Percentiles rank a stretch among this genome's conserved stretches.
Conservation (phyloP, 108 stramenopile genomes). For the Pseudonitzschia pungens region DNA sequence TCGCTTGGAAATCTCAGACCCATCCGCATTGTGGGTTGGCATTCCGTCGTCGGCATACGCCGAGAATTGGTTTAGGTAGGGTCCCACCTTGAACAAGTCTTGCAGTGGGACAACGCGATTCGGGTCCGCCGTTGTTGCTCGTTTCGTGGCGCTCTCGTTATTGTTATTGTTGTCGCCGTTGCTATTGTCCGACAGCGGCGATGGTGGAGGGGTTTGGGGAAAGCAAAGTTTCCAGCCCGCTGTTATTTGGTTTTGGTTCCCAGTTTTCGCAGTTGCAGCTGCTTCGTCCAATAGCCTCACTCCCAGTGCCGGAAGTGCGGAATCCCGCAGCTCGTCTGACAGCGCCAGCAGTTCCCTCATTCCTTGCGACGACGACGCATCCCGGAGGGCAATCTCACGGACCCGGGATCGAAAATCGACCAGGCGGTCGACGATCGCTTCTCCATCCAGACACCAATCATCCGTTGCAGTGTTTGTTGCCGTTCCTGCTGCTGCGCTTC, state of each 20-base stretch:
- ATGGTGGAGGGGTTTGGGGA: slow-evolving; percentile 8
- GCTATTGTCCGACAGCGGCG: too few species aligned
- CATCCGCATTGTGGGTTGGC: slow-evolving; percentile 57
- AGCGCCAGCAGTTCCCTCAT: slow-evolving; percentile 49
- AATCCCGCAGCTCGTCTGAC: slow-evolving; percentile 77
- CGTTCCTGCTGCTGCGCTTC: neutral
- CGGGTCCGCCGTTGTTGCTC: neutral
- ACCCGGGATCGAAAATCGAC: slow-evolving; percentile 63
- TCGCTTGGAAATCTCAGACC: slow-evolving; percentile 53
- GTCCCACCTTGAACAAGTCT: slow-evolving; percentile 47
- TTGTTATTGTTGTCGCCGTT: neutral
- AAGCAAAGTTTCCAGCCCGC: slow-evolving; percentile 33
- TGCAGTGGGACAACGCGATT: slow-evolving; percentile 12
- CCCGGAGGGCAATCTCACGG: slow-evolving; percentile 50
- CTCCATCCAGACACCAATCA: slow-evolving; percentile 10
- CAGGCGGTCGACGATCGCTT: slow-evolving; percentile 45
- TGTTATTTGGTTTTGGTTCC: neutral
- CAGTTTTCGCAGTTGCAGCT: neutral
- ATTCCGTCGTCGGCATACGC: slow-evolving; percentile 41
- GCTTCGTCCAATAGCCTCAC: slow-evolving; percentile 59
- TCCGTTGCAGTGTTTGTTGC: neutral
- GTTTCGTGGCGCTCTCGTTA: neutral
- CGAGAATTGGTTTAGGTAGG: slow-evolving; percentile 45
- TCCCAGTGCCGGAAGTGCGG: slow-evolving; percentile 54
- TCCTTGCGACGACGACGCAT: slow-evolving; percentile 20